Evolutionary conservation across 2,329 filamentous ascomycete species (phyloP).

Genomic region (Hansfordia pulvinata): DNA sequence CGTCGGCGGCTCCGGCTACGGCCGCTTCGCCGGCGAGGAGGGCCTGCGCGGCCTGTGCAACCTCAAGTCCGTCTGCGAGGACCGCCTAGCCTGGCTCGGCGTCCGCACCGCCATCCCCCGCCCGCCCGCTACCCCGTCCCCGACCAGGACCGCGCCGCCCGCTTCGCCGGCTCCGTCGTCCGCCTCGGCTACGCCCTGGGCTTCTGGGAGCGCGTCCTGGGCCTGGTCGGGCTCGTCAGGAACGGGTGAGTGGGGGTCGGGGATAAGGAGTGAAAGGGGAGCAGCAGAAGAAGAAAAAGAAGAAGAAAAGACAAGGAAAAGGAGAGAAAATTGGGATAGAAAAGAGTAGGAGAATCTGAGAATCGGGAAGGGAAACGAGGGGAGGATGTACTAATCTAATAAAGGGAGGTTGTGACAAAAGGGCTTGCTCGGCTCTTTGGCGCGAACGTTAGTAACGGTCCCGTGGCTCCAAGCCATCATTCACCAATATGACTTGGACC

Average conservation of each 20-base stretch:
- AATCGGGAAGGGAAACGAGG: too few species aligned
- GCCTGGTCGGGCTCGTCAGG: conserved; percentile 25
- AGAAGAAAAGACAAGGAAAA: too few species aligned
- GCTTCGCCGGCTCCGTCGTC: conserved; percentile 47
- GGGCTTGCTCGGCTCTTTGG: too few species aligned
- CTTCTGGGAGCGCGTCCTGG: conserved; percentile 22
- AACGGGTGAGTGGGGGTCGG: conserved; percentile 23
- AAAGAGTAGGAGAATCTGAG: too few species aligned
- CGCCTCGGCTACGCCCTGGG: conserved; percentile 43
- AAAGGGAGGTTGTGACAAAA: too few species aligned
- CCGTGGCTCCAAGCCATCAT: too few species aligned
- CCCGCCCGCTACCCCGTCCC: conserved; percentile 70
- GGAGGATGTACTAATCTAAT: too few species aligned
- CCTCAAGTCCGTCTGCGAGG: conserved; percentile 71
- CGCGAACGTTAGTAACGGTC: too few species aligned
- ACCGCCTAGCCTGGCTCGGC: conserved; percentile 49
- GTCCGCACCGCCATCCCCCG: conserved; percentile 68
- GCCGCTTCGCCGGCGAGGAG: conserved; percentile 83
- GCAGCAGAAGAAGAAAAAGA: too few species aligned
- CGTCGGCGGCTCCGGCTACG: conserved; percentile 79
- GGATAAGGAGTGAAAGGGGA: too few species aligned
- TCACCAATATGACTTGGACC: too few species aligned
- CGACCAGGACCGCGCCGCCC: conserved; percentile 49
- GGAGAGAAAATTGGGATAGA: too few species aligned
- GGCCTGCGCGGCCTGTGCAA: conserved; percentile 79